Percentiles rank a stretch among this genome's conserved stretches.
phyloP scores from a whole-genome alignment of 257 asterid genomes.

The Nicotiana attenuata region DNA sequence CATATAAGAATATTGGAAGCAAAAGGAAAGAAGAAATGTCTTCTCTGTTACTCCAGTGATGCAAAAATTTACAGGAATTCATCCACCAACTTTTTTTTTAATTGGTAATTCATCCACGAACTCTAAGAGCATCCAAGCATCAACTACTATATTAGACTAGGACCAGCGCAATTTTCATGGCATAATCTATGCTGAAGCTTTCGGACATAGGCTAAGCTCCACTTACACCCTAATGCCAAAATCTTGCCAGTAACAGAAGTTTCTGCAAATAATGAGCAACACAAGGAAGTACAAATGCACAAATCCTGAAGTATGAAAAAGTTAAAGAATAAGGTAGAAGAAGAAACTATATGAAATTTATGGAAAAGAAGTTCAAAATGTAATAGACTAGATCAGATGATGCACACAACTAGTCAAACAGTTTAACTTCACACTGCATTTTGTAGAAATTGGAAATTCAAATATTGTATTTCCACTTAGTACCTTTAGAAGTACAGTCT shows the following conservation, averaged over 20 bases:
- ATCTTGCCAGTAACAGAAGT: neutral
- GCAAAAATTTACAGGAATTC: neutral
- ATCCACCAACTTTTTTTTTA: neutral
- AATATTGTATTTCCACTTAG: neutral
- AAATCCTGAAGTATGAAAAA: neutral
- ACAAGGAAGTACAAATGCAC: neutral
- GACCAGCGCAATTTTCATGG: neutral
- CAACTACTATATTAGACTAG: neutral
- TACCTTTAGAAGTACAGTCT: neutral
- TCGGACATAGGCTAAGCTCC: neutral
- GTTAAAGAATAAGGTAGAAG: neutral
- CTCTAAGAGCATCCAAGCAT: conserved; percentile 1
- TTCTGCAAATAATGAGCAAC: neutral
- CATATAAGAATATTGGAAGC: neutral
- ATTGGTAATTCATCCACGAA: neutral
- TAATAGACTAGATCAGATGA: neutral
- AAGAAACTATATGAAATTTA: neutral
- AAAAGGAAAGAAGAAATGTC: neutral
- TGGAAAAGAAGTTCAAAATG: neutral
- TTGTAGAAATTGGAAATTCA: neutral
- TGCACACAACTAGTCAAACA: neutral
- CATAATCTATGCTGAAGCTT: neutral
- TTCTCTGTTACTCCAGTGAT: neutral
- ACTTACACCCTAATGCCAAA: neutral
- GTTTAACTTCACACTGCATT: neutral